Evolutionary conservation across 306 rosid genomes (phyloP).

Genomic region (Castanea sativa): DNA sequence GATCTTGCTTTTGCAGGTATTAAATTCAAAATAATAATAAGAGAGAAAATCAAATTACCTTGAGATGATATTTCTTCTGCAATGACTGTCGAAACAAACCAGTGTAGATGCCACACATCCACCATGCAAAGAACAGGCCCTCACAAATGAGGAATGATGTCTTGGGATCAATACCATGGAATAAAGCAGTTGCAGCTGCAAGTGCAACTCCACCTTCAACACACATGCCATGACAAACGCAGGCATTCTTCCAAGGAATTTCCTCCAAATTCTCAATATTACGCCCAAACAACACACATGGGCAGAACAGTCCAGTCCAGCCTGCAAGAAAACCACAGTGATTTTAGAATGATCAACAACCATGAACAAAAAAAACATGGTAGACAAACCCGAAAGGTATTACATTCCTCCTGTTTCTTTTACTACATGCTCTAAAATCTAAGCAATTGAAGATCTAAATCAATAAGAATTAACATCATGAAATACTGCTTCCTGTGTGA

Average conservation of each 20-base stretch:
- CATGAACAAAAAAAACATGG: not conserved
- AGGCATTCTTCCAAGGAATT: slow-evolving; percentile 59
- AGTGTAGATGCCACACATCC: slow-evolving; percentile 83
- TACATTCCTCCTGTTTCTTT: not conserved
- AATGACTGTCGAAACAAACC: slow-evolving; percentile 67
- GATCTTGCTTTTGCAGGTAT: not conserved
- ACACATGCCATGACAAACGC: slow-evolving; percentile 65
- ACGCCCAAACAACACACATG: slow-evolving; percentile 69
- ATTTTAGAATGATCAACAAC: not conserved
- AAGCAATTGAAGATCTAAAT: not conserved
- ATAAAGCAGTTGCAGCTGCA: slow-evolving; percentile 48
- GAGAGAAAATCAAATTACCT: slow-evolving; percentile 30
- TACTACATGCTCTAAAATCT: not conserved
- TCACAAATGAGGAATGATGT: slow-evolving; percentile 62
- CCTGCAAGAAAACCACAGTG: slow-evolving; percentile 36
- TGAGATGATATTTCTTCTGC: slow-evolving; percentile 67
- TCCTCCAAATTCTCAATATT: slow-evolving; percentile 57
- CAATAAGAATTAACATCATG: not conserved
- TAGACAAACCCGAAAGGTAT: not conserved
- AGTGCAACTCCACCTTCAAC: slow-evolving; percentile 63
- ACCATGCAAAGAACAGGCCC: slow-evolving; percentile 65
- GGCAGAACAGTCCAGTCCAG: slow-evolving; percentile 68
- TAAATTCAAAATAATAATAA: not conserved
- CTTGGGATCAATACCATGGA: slow-evolving; percentile 61
- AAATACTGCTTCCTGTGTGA: not conserved